phyloP scores from a whole-genome alignment of 495 filamentous ascomycete species.

The Immersiella caudata region DNA sequence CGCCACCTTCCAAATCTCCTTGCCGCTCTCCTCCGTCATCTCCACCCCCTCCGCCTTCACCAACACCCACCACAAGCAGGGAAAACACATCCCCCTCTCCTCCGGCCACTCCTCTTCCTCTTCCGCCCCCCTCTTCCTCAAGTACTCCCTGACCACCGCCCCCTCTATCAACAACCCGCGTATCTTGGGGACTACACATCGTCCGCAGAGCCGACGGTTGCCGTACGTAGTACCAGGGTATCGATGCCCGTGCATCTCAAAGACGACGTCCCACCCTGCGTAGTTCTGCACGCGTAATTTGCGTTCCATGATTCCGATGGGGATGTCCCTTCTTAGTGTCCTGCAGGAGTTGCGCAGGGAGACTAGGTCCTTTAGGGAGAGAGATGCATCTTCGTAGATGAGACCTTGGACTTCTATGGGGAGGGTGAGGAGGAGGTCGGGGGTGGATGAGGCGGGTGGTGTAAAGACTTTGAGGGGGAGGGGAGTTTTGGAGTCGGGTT shows the following conservation, averaged over 20 bases:
- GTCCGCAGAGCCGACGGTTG: conserved; percentile 11
- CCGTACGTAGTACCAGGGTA: conserved; percentile 19
- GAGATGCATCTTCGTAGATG: not conserved
- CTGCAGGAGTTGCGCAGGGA: conserved; percentile 7
- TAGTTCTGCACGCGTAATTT: conserved; percentile 15
- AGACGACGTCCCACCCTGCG: conserved; percentile 16
- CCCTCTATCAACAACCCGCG: conserved; percentile 5
- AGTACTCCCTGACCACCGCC: not conserved
- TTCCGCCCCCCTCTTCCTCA: not conserved
- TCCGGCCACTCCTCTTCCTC: conserved; percentile 10
- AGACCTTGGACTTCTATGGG: not conserved
- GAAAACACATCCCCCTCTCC: conserved; percentile 18
- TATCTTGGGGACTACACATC: conserved; percentile 11
- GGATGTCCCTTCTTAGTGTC: conserved; percentile 1
- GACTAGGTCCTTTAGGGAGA: conserved; percentile 11
- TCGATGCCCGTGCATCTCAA: conserved; percentile 15
- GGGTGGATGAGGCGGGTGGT: not conserved
- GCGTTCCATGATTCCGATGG: conserved; percentile 2
- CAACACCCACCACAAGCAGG: conserved; percentile 11
- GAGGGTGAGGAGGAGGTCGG: conserved; percentile 3
- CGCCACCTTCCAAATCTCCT: conserved; percentile 5
- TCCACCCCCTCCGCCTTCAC: not conserved
- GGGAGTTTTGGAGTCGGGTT: not conserved
- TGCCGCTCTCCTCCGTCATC: not conserved
- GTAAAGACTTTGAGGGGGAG: not conserved